phyloP scores from a whole-genome alignment of 2,329 filamentous ascomycete genomes.

The Verticillium albo-atrum region DNA sequence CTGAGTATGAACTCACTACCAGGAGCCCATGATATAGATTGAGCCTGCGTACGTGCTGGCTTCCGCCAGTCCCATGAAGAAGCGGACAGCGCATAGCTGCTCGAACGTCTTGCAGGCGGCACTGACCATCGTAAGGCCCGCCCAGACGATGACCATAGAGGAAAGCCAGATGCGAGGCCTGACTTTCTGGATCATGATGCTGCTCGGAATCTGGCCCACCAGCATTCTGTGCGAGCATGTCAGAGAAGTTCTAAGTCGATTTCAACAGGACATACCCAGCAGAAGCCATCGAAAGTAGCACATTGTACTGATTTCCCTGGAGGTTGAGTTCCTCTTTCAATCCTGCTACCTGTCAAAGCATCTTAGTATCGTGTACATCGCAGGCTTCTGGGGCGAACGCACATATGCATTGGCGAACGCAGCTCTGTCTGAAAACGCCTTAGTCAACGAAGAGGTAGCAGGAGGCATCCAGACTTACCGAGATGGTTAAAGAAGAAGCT shows the following conservation, averaged over 20 bases:
- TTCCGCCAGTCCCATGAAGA: conserved; percentile 32
- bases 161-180: conserved; percentile 44
- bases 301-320: conserved; percentile 38
- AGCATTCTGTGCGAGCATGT: not conserved
- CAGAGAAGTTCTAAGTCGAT: not conserved
- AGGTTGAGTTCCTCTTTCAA: conserved; percentile 43
- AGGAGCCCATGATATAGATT: conserved; percentile 41
- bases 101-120: conserved; percentile 23
- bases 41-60: conserved; percentile 34
- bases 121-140: conserved; percentile 32
- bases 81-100: conserved; percentile 31
- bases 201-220: conserved; percentile 36
- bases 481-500: conserved; percentile 33
- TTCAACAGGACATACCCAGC: conserved; percentile 21
- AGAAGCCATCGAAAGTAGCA: conserved; percentile 32
- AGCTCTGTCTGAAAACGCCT: conserved; percentile 27
- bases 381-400: not conserved
- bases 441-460: too few relatives aligned
- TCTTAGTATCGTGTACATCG: not conserved
- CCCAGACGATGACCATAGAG: conserved; percentile 43
- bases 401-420: conserved; percentile 43
- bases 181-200: conserved; percentile 42
- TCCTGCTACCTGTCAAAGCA: conserved; percentile 22
- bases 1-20: conserved; percentile 52
- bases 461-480: conserved; percentile 13